Conservation (phyloP, 371 early-diverging fungal genomes). For the Nematocida parisii region DNA sequence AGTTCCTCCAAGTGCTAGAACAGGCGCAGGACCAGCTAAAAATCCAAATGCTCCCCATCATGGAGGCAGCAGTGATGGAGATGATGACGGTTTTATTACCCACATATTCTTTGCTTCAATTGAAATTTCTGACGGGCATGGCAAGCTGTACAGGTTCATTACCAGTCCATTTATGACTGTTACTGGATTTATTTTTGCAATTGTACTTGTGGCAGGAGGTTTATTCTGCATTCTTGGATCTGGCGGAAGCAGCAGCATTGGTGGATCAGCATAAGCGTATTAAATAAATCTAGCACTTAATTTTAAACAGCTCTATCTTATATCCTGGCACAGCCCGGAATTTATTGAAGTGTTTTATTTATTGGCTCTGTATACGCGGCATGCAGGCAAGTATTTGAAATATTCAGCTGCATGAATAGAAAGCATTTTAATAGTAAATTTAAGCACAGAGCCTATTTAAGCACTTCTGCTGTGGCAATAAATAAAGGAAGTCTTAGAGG, state of each 20-base stretch:
- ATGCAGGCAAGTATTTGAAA: neutral
- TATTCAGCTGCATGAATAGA: too few relatives aligned
- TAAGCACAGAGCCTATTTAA: too few relatives aligned
- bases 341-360: neutral
- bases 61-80: neutral
- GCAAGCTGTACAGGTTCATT: constrained; percentile 2
- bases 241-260: constrained; percentile 23
- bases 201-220: constrained; percentile 11
- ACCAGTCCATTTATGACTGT: neutral
- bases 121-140: neutral
- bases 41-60: neutral
- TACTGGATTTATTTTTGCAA: neutral
- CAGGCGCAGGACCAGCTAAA: neutral
- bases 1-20: neutral
- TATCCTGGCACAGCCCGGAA: neutral
- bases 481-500: too few relatives aligned
- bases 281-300: constrained; percentile 13
- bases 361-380: neutral
- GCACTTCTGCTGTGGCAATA: too few relatives aligned
- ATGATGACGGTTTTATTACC: neutral
- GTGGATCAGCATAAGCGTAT: neutral
- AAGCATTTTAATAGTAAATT: too few relatives aligned
- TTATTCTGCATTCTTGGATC: neutral
- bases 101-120: neutral
- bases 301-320: neutral